Evolutionary conservation across 768 basidiomycete genomes (phyloP), one percentile per base, ranked within the genome.

Genomic region (Auricularia sp.): DNA sequence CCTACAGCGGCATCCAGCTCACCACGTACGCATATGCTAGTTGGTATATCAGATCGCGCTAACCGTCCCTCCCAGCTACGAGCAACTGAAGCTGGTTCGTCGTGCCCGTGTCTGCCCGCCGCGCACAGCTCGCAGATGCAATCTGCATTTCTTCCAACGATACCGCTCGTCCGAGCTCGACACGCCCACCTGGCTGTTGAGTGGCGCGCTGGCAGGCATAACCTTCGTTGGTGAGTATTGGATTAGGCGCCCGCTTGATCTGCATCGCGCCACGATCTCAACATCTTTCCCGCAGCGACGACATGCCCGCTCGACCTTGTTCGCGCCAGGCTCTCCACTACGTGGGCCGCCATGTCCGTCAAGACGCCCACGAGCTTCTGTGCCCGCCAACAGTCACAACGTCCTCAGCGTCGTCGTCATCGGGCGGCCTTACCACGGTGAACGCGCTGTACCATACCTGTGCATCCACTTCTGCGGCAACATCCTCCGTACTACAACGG

Each of bases 261-360:
- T 63, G 39, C 35, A 65, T 63, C 16, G 66, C 61, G 18, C 63
- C 65, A 51, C 44, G 64, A 56, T 65, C 61, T 21, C 53, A 54
- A 65, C 36, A 35, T 63, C 61, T 53, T 59, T 58, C 53, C 62
- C 21, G 18, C 64, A 91, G 90, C 87, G 68, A 81, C 90, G 59
- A 93, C 91, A 76, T 92, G 94, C 77, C 96, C 96, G 8, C 77
- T 98, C 67, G 96, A 99, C 74, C 87, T 99, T 60, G 90, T 98
- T 35, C 84, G 96, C 54, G 90, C 93, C 33, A 84, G 96, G 42
- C 78, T 99, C 65, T 95, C 92, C 21, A 96, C 98, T 71, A 93
- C 91, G 21, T 93, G 92, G 3, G 90, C 93, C n/a, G 89, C 88
- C 61, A 80, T 90, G 72, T 75, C 80, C 61, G 63, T 79, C 56